Evolutionary conservation across 768 basidiomycete species (phyloP).

Genomic region (Mrakia hoshinonis): DNA sequence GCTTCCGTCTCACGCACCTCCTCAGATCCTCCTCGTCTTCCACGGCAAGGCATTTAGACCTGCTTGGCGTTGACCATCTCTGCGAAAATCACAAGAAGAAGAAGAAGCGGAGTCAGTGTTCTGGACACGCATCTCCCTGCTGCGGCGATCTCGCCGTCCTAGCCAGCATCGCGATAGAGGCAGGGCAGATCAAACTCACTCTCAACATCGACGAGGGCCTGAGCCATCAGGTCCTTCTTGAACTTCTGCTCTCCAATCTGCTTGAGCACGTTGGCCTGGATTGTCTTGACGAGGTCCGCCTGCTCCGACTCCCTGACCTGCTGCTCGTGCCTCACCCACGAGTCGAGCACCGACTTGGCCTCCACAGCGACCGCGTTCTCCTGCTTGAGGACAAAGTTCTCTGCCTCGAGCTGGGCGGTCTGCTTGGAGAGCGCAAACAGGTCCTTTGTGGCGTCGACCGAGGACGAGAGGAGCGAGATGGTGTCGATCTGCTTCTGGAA

Average conservation of each 20-base stretch:
- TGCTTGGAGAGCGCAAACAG: constrained; percentile 95
- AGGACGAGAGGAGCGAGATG: constrained; percentile 91
- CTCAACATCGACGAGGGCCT: constrained; percentile 81
- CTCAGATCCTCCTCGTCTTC: neutral
- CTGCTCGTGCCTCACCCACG: constrained; percentile 97
- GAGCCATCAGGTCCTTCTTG: constrained; percentile 69
- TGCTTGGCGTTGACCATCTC: constrained; percentile 87
- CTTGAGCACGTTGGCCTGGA: constrained; percentile 70
- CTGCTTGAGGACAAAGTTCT: constrained; percentile 83
- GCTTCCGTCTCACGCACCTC: too few relatives aligned
- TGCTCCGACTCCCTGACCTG: constrained; percentile 95
- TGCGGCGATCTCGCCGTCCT: neutral
- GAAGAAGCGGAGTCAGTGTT: neutral
- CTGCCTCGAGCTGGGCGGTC: constrained; percentile 79
- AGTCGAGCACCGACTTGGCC: constrained; percentile 88
- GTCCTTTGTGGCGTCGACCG: constrained; percentile 76
- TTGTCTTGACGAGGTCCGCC: constrained; percentile 73
- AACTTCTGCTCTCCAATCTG: constrained; percentile 76
- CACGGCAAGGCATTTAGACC: constrained; percentile 50
- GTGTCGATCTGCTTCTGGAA: constrained; percentile 86
- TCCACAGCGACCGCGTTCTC: constrained; percentile 76
- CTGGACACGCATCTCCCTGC: too few relatives aligned
- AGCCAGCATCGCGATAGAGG: neutral
- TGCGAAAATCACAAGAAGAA: constrained; percentile 38
- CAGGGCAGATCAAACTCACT: constrained; percentile 52